Evolutionary conservation across 805 yeast species (phyloP).

Genomic region (Candida sakaeoensis): DNA sequence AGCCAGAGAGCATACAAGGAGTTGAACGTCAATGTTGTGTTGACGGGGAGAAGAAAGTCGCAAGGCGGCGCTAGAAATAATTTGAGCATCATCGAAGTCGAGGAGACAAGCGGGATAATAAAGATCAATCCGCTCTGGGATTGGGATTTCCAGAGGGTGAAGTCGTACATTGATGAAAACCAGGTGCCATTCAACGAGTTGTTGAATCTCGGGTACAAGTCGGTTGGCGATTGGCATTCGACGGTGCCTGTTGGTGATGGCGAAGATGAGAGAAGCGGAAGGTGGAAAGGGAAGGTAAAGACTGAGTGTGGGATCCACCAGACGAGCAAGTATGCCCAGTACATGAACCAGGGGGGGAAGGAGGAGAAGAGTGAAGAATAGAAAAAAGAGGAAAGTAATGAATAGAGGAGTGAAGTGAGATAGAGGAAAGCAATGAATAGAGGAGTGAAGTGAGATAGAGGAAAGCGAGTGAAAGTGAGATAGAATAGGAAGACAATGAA

Average conservation of each 20-base stretch:
- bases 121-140: slow-evolving; percentile 86
- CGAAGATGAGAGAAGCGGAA: slow-evolving; percentile 94
- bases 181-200: slow-evolving; percentile 83
- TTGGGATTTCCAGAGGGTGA: slow-evolving; percentile 77
- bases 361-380: too few species aligned
- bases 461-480: too few species aligned
- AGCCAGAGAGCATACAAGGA: slow-evolving; percentile 77
- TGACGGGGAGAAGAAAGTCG: slow-evolving; percentile 86
- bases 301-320: slow-evolving; percentile 96
- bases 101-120: slow-evolving; percentile 61
- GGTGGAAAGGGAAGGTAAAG: slow-evolving; percentile 91
- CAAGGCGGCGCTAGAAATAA: slow-evolving; percentile 83
- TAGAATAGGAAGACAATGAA: too few species aligned
- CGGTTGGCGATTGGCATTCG: slow-evolving; percentile 94
- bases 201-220: slow-evolving; percentile 81
- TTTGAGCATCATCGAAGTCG: slow-evolving; percentile 74
- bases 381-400: too few species aligned
- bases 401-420: too few species aligned
- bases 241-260: slow-evolving; percentile 86
- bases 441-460: too few species aligned
- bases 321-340: slow-evolving; percentile 69
- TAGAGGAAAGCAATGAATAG: too few species aligned
- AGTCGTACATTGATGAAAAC: slow-evolving; percentile 61
- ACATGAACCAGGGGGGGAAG: slow-evolving; percentile 29
- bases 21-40: slow-evolving; percentile 72